phyloP scores from a whole-genome alignment of 495 filamentous ascomycete genomes.

The Chlorociboria aeruginascens region DNA sequence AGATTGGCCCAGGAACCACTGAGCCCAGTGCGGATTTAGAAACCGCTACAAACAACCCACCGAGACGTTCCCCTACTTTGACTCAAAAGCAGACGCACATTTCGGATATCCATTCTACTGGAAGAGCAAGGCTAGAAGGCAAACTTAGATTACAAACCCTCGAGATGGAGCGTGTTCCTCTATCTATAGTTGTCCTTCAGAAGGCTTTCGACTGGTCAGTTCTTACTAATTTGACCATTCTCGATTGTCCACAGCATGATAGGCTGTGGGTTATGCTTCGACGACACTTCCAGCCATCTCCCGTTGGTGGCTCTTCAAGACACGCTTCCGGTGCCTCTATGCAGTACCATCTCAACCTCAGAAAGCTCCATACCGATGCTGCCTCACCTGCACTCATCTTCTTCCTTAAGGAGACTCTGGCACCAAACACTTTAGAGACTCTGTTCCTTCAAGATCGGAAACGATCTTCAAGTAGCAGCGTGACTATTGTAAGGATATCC shows the following conservation, averaged over 20 bases:
- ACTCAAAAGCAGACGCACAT: conserved; percentile 11
- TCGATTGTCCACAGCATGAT: conserved; percentile 69
- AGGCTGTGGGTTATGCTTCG: conserved; percentile 72
- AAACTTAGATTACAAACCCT: conserved; percentile 62
- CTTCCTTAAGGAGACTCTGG: conserved; percentile 76
- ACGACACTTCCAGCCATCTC: conserved; percentile 53
- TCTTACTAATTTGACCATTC: conserved; percentile 67
- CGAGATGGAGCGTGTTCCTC: conserved; percentile 70
- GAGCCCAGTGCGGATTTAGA: neutral
- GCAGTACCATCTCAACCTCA: conserved; percentile 64
- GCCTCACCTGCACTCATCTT: conserved; percentile 68
- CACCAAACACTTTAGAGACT: conserved; percentile 74
- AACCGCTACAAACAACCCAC: neutral
- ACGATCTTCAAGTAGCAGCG: conserved; percentile 34
- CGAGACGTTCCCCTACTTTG: conserved; percentile 8
- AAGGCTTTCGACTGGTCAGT: conserved; percentile 70
- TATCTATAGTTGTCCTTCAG: conserved; percentile 57
- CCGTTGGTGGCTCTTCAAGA: conserved; percentile 16
- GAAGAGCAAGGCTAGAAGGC: conserved; percentile 25
- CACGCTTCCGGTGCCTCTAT: conserved; percentile 15
- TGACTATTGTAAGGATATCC: conserved; percentile 37
- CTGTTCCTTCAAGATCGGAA: conserved; percentile 72
- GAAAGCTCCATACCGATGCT: conserved; percentile 69
- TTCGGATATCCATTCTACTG: conserved; percentile 6
- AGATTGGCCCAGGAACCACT: neutral